Evolutionary conservation across 1,284 basidiomycete genomes (phyloP), one percentile per base, ranked within the genome.

Genomic region (Boletellus dicymbophilus): DNA sequence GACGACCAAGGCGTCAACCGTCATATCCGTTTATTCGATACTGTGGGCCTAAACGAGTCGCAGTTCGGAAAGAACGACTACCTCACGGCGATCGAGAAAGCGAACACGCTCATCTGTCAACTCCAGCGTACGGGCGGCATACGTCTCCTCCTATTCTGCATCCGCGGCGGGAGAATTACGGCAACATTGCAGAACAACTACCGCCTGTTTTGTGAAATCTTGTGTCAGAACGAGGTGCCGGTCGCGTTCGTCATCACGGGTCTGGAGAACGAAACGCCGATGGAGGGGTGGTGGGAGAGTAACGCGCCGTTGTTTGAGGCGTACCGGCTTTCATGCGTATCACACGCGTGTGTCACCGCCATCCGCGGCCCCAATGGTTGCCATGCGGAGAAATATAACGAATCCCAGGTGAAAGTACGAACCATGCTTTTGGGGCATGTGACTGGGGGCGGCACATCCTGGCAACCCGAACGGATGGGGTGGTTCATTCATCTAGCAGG

Each of bases 221-320:
- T 73, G 22, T 73, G 69, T 39, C 56, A 65, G 31, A 55, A 53
- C 27, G 44, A 61, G 20, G 67, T 73, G 6, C 72, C 71, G 0
- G 57, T 71, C 39, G 68, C 67, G 2, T 54, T 71, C 18, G 61
- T 69, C 37, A 54, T 73, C 38, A 73, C 71, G 3, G 66, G 68
- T 5, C 44, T 72, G 33, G 72, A 73, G 54, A 53, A 63, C 13
- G 67, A 72, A 39, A 12, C 0, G 18, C 44, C 44, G 30, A 63
- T 63, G 61, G 62, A 65, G 26, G 41, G 25, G 3, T 66, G 61
- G 64, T 63, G 61, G 61, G 44, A 38, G 5, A 44, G 37, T 0
- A 61, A 63, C 11, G 27, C 15, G 22, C 2, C 26, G 3, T 22
- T 34, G 33, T 61, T 63, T 13, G 53, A 63, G 18, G 42, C 30